Percentiles rank a stretch among this genome's conserved stretches.
These are phyloP conservation scores for Lenwebbia sp. DNA, from an alignment of 345 rosid species.

Conservation along the genomic window DNA sequence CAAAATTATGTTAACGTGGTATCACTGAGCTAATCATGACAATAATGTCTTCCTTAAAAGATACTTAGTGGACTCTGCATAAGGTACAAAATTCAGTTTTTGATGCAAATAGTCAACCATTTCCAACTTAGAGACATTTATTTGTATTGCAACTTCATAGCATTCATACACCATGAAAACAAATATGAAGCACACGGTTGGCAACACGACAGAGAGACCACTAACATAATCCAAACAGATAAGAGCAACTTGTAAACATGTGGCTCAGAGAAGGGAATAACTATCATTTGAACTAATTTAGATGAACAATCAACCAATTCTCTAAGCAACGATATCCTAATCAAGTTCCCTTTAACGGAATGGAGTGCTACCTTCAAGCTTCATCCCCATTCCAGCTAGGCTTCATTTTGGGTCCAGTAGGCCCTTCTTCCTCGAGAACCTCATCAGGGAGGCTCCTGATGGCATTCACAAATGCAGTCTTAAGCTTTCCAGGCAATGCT, in stretches of 20 bases:
- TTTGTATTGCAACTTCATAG: background rate
- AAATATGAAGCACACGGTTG: background rate
- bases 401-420: constrained; percentile 9
- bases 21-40: background rate
- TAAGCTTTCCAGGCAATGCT: constrained; percentile 4
- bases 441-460: constrained; percentile 4
- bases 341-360: background rate
- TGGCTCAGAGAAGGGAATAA: background rate
- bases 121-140: background rate
- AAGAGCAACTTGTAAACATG: background rate
- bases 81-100: background rate
- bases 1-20: background rate
- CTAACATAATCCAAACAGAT: background rate
- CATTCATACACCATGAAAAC: background rate
- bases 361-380: background rate
- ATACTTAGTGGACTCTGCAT: background rate
- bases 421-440: constrained; percentile 11
- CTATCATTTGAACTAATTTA: background rate
- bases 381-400: constrained; percentile 11
- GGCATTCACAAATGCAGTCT: background rate
- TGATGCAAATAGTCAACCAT: background rate
- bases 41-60: background rate
- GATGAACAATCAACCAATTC: background rate
- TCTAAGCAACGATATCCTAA: background rate
- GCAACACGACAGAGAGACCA: background rate